These are phyloP conservation scores for Flaveria brownii DNA, from an alignment of 129 eudicot species.

Conservation along the genomic window DNA sequence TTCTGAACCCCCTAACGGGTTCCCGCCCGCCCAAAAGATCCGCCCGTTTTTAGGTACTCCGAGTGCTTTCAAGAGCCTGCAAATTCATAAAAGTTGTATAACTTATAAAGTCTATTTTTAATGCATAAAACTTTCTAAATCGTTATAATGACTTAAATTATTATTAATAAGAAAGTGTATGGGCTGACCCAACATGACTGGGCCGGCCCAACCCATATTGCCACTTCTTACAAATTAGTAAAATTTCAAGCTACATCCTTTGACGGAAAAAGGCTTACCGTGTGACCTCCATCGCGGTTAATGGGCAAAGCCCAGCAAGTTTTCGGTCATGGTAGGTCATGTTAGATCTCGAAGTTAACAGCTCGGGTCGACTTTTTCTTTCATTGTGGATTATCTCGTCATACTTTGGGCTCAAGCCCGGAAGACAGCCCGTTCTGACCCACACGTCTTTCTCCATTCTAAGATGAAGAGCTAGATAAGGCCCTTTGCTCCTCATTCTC, in stretches of 20 bases:
- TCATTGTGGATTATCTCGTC: conserved; percentile 71
- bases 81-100: neutral
- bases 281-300: conserved; percentile 79
- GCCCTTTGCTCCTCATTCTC: conserved; percentile 88
- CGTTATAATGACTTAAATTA: neutral
- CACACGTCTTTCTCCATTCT: conserved; percentile 97
- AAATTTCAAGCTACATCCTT: neutral
- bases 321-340: conserved; percentile 89
- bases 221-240: neutral
- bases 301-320: conserved; percentile 94
- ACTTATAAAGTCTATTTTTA: neutral
- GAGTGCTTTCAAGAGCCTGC: conserved; percentile 87
- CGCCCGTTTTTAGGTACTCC: conserved; percentile 75
- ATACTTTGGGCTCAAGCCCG: conserved; percentile 65
- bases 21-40: conserved; percentile 94
- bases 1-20: conserved; percentile 74
- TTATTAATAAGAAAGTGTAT: neutral
- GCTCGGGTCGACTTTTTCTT: conserved; percentile 69
- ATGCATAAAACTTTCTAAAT: neutral
- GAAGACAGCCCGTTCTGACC: conserved; percentile 99
- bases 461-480: conserved; percentile 91
- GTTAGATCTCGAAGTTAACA: conserved; percentile 85
- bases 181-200: neutral
- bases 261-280: conserved; percentile 44
- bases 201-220: neutral